Evolutionary conservation across 129 eudicot species (phyloP), one percentile per base, ranked within the genome.

Genomic region (Dittrichia graveolens): DNA sequence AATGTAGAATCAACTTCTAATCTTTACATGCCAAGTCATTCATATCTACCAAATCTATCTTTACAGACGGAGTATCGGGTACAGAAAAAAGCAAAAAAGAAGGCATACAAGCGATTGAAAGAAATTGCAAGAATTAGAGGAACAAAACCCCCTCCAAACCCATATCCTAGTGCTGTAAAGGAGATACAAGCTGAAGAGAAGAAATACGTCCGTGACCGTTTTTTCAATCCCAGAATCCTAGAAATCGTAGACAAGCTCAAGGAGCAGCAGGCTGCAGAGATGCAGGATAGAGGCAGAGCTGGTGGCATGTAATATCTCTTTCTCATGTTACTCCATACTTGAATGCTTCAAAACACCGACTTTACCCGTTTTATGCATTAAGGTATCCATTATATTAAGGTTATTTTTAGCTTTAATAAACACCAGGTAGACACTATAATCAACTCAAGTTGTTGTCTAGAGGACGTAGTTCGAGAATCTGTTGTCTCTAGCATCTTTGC

Each of bases 181-280:
- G 91, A 89, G 79, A 89, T 92, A 69, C 96, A 92, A 61, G 98
- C 94, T 7, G 95, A 92, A 78, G 96, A 89, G 77, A 81, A 82
- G 78, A 79, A 69, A 73, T 86, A 78, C 62, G 83, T 92, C 38
- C 85, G 75, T 42, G 97, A 80, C 42, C 97, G 96, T 40, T 92
- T 88, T 79, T 61, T 69, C 59, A 74, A 86, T 88, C 93, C 83
- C 11, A 64, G 74, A 59, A 78, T 80, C 53, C 75, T 62, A 8
- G 63, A 77, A 16, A 84, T 84, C 59, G 80, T 83, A 37, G 74
- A 89, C 60, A 81, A 83, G 75, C 73, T 88, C 69, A 86, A 85
- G 80, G 78, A 75, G 37, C 88, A 86, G 54, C 76, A 60, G 77
- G 84, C 75, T 71, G 83, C 81, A 73, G 78, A 79, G 15, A 78